A percentile compares a stretch with the other conserved stretches of the same genome.
Conservation (phyloP, 192 early-diverging fungal genomes). For the Coemansia sp. region DNA sequence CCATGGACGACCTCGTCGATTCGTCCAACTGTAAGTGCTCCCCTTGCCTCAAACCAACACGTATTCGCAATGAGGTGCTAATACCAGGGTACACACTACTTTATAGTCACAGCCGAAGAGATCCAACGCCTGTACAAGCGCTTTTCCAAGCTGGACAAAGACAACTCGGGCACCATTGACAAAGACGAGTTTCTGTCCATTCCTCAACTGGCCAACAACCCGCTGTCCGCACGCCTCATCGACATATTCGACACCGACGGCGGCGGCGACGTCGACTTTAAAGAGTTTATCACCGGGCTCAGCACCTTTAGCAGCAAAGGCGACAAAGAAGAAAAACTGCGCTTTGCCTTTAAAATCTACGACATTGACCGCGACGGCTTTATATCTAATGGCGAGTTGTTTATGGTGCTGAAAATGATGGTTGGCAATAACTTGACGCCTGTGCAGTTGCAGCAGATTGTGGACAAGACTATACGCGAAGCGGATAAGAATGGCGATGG, state of each 20-base stretch:
- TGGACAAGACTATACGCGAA: conserved; percentile 99
- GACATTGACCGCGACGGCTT: conserved; percentile 99
- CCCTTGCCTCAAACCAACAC: not conserved
- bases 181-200: conserved; percentile 96
- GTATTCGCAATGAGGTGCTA: too few species aligned
- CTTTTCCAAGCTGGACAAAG: conserved; percentile 97
- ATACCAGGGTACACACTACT: not conserved
- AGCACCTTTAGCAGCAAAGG: conserved; percentile 94
- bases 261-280: conserved; percentile 98
- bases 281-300: conserved; percentile 95
- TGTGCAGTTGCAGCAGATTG: conserved; percentile 98
- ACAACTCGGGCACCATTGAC: conserved; percentile 93
- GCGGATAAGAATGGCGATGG: conserved; percentile 95
- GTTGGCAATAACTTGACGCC: conserved; percentile 96
- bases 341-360: conserved; percentile 97
- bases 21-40: conserved; percentile 43
- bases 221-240: conserved; percentile 91
- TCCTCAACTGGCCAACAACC: conserved; percentile 97
- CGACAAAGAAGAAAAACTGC: conserved; percentile 92
- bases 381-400: conserved; percentile 99
- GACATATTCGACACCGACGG: conserved; percentile 98
- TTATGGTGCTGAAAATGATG: conserved; percentile 99
- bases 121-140: conserved; percentile 98
- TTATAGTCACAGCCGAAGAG: conserved; percentile 78
- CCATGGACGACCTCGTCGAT: conserved; percentile 45